Evolutionary conservation across 2,329 filamentous ascomycete genomes (phyloP), one percentile per base, ranked within the genome.

Genomic region (Penicillium occitanis): DNA sequence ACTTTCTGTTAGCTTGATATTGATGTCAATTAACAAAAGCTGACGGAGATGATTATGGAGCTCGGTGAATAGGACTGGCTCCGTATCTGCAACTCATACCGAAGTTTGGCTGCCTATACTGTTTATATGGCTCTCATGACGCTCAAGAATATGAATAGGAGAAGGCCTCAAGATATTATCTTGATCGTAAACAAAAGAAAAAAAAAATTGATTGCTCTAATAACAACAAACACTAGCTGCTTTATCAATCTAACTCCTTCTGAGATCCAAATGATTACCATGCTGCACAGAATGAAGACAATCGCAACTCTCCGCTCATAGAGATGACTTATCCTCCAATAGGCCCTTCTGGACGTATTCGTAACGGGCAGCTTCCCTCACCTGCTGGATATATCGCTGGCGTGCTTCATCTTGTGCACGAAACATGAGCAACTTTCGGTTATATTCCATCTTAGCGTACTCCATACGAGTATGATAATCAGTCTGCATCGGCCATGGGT

Each of bases 341-440:
- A 33, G 30, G 3, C 37, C 40, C 30, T 8, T 60, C 57, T 51
- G 55, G 13, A 42, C 3, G 37, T 53, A 60, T 61, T 61, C 58
- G 14, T 17, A 33, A 30, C 19, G n/a, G 19, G 63, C 63, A 33
- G 59, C 35, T 11, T 11, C 28, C 19, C 7, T 37, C 11, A 65
- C 57, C 22, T 40, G n/a, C 13, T 8, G 55, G 25, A 65, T 22
- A 55, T 65, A 65, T 25, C 28, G 55, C 46, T 17, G 40, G 2
- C 63, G 63, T 3, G 63, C 63, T 1, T 44, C 46, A 48, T 65
- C 63, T 37, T 65, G 63, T 37, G 7, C 6, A 5, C 35, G 63
- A 44, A 40, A 65, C 55, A 65, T 61, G 10, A 8, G 3, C 63
- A 48, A 46, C 63, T 65, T 58, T 25, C 57, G 42, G 14, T 44